Base-by-base conservation (phyloP, 2,329 filamentous ascomycete species). In the Dactylellina parvicollis region DNA sequence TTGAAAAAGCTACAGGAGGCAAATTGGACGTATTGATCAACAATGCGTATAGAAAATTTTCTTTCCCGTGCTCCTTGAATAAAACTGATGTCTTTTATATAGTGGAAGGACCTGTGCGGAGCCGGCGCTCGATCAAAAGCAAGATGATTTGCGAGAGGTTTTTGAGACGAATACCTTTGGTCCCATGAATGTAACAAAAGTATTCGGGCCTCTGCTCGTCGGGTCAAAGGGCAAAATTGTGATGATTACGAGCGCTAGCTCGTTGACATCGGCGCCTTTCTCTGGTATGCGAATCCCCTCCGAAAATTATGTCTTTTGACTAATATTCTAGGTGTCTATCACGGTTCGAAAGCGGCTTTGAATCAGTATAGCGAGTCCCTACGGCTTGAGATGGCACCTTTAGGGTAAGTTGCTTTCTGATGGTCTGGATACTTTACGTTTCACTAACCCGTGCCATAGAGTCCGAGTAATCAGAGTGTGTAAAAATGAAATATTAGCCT, bases 91-190 rank as follows among this genome's bases (percentile, higher is more conserved):
- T n/a, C n/a, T n/a, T n/a, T 22, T 12, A 4, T 22, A 7, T 24
- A 60, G 56, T 10, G 83, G 80, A 1, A 50, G 60, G 1, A 76
- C 75, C n/a, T 78, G 78, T n/a, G 74, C 78, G 8, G 77, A 77
- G 65, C 83, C 82, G 0, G 71, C 80, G 3, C 59, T 83, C 7
- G 82, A 84, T 46, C 74, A 78, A 0, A 75, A 80, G 26, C 66
- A 83, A 1, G 75, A 77, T 0, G 72, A 80, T 14, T 80, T 79
- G n/a, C 81, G 79, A 52, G 70, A 59, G 14, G 30, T 83, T 2
- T 83, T 80, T 66, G 81, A 84, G 10, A 76, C 81, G 14, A 84
- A 85, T 72, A 76, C 82, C 20, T 83, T 80, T 79, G 80, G 80
- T 1, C 38, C 78, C 0, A 46, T 84, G 3, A 70, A 76, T 5